These are phyloP conservation scores for Fusarium lateritium DNA, from an alignment of 2,329 filamentous ascomycete species.

Conservation along the genomic window DNA sequence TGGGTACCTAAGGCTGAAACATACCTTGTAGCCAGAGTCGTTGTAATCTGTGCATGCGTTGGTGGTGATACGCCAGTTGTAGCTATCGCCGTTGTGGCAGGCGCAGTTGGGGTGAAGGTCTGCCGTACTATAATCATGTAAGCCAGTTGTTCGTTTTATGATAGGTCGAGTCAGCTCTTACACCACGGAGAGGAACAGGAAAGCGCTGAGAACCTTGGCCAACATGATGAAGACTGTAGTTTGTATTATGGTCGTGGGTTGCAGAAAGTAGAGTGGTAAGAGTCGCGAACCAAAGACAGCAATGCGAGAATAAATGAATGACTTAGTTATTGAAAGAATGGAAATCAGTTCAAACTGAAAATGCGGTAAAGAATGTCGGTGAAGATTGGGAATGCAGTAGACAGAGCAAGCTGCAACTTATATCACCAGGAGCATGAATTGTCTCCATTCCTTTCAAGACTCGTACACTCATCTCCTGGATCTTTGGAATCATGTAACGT, in stretches of 20 bases:
- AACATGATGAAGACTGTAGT: conserved; percentile 27
- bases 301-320: conserved; percentile 9
- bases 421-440: background rate
- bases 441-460: too few species aligned
- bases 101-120: conserved; percentile 40
- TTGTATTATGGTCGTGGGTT: too few species aligned
- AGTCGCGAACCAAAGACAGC: background rate
- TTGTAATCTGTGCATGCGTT: conserved; percentile 39
- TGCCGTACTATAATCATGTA: conserved; percentile 16
- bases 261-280: too few species aligned
- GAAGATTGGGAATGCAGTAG: too few species aligned
- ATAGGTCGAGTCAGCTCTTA: conserved; percentile 5
- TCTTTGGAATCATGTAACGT: background rate
- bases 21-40: conserved; percentile 30
- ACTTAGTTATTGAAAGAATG: conserved; percentile 16
- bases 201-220: conserved; percentile 25
- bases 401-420: conserved; percentile 3
- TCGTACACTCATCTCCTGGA: too few species aligned
- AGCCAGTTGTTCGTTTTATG: background rate
- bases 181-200: conserved; percentile 32
- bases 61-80: conserved; percentile 41
- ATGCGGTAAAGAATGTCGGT: background rate
- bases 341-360: conserved; percentile 10
- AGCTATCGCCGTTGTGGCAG: conserved; percentile 42
- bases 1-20: too few species aligned